These are phyloP conservation scores for Paxillus involutus DNA, from an alignment of 768 basidiomycete species.

Conservation along the genomic window DNA sequence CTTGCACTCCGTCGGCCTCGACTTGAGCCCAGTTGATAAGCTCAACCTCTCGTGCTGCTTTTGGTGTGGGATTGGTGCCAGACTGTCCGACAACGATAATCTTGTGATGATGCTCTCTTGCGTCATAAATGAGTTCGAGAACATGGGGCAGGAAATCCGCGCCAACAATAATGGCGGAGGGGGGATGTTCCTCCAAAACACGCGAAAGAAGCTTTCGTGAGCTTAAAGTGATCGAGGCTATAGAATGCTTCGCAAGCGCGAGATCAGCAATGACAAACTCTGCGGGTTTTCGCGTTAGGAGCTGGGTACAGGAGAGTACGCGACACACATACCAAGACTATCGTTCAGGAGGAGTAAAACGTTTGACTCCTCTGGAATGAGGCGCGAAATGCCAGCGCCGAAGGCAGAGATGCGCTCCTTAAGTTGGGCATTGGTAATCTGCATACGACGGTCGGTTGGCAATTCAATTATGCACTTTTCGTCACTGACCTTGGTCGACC, in stretches of 20 bases:
- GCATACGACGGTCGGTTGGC: background rate
- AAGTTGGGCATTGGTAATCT: conserved; percentile 77
- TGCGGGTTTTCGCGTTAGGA: conserved; percentile 24
- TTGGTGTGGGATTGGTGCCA: conserved; percentile 42
- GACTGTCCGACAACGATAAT: conserved; percentile 76
- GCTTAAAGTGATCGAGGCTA: conserved; percentile 65
- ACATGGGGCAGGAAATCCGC: conserved; percentile 65
- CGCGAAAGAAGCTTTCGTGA: conserved; percentile 61
- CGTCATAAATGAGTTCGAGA: conserved; percentile 70
- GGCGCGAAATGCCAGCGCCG: conserved; percentile 66
- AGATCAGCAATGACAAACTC: conserved; percentile 82
- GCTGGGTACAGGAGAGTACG: background rate
- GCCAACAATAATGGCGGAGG: conserved; percentile 73
- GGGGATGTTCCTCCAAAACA: conserved; percentile 63
- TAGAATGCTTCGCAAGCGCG: conserved; percentile 69
- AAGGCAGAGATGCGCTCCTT: conserved; percentile 71
- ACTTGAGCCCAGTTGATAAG: conserved; percentile 69
- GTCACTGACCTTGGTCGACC: conserved; percentile 67
- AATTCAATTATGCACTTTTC: background rate
- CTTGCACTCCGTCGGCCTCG: conserved; percentile 62
- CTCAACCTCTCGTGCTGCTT: conserved; percentile 51
- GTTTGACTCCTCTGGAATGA: conserved; percentile 58
- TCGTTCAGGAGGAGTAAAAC: conserved; percentile 82
- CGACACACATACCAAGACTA: conserved; percentile 54
- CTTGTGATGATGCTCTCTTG: conserved; percentile 49